phyloP scores from a whole-genome alignment of 2,329 filamentous ascomycete species.

The Dothiorella sarmentorum region DNA sequence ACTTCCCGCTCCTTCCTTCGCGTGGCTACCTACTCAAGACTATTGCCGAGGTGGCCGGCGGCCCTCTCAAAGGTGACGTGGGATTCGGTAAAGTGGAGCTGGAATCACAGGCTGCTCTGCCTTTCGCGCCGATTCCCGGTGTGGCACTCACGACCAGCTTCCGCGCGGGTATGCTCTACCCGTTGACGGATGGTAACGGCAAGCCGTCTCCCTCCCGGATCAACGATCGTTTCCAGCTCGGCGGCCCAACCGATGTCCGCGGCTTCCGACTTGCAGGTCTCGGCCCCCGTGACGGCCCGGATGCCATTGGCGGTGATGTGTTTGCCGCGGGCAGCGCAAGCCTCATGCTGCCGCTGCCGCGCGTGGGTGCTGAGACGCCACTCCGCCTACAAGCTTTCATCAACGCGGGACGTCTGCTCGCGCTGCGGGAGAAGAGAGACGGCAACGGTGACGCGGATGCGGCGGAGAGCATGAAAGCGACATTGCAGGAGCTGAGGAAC shows the following conservation, averaged over 20 bases:
- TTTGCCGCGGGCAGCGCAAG: conserved; percentile 88
- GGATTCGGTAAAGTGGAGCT: conserved; percentile 92
- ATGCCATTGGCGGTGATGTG: conserved; percentile 86
- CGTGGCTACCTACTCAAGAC: conserved; percentile 77
- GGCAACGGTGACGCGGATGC: conserved; percentile 48
- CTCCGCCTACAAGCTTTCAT: conserved; percentile 86
- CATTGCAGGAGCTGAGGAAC: conserved; percentile 66
- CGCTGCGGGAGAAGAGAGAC: conserved; percentile 52
- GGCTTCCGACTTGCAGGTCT: conserved; percentile 89
- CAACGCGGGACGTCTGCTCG: conserved; percentile 82
- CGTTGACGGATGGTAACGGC: conserved; percentile 63
- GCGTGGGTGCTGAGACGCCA: conserved; percentile 75
- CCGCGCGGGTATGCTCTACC: conserved; percentile 78
- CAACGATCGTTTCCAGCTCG: conserved; percentile 93
- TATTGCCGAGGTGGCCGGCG: conserved; percentile 80
- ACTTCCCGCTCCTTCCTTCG: conserved; percentile 80
- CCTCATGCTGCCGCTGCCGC: conserved; percentile 79
- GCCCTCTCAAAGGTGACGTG: conserved; percentile 80
- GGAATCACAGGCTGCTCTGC: conserved; percentile 72
- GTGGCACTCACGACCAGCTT: conserved; percentile 80
- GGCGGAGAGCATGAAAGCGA: conserved; percentile 54
- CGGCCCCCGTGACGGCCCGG: conserved; percentile 79
- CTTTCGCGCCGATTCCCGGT: conserved; percentile 67
- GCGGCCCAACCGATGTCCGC: conserved; percentile 89
- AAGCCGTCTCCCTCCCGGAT: conserved; percentile 68